A percentile compares a stretch with the other conserved stretches of the same genome.
These are phyloP conservation scores for Aspergillus versicolor DNA, from an alignment of 2,329 filamentous ascomycete genomes.

Conservation along the genomic window DNA sequence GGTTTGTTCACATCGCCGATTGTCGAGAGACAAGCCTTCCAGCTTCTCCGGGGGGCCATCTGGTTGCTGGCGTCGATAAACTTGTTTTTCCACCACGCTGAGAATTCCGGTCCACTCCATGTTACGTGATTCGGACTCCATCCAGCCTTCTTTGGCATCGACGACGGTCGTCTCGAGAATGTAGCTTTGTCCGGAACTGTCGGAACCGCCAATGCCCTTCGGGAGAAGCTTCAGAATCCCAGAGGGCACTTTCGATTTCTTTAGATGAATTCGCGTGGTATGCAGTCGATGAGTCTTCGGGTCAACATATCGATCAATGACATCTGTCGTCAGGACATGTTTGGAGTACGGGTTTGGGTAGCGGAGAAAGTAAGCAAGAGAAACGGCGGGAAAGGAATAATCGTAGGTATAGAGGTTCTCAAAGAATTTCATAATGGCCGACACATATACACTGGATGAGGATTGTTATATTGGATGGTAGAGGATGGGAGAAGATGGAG, in stretches of 20 bases:
- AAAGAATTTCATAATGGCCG: conserved; percentile 52
- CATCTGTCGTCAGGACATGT: conserved; percentile 66
- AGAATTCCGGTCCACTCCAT: conserved; percentile 67
- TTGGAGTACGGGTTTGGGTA: conserved; percentile 67
- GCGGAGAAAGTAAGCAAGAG: conserved; percentile 67
- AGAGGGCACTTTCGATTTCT: conserved; percentile 62
- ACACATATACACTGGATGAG: conserved; percentile 17
- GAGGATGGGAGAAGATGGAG: conserved; percentile 2
- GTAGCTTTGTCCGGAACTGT: conserved; percentile 59
- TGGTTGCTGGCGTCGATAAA: conserved; percentile 50
- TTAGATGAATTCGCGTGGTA: conserved; percentile 62
- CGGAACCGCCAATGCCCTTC: conserved; percentile 57
- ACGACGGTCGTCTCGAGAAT: conserved; percentile 64
- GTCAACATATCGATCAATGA: conserved; percentile 63
- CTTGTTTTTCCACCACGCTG: conserved; percentile 62
- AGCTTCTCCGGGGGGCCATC: conserved; percentile 22
- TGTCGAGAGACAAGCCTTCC: conserved; percentile 37
- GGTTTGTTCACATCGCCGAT: conserved; percentile 47
- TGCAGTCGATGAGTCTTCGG: conserved; percentile 59
- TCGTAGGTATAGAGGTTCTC: conserved; percentile 60
- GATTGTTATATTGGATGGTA: conserved; percentile 2
- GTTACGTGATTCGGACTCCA: conserved; percentile 64
- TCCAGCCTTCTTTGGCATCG: conserved; percentile 63
- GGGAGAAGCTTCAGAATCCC: conserved; percentile 62
- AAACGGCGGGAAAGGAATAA: conserved; percentile 65